Evolutionary conservation across 805 yeast species (phyloP).

Genomic region (Suhomyces sp.): DNA sequence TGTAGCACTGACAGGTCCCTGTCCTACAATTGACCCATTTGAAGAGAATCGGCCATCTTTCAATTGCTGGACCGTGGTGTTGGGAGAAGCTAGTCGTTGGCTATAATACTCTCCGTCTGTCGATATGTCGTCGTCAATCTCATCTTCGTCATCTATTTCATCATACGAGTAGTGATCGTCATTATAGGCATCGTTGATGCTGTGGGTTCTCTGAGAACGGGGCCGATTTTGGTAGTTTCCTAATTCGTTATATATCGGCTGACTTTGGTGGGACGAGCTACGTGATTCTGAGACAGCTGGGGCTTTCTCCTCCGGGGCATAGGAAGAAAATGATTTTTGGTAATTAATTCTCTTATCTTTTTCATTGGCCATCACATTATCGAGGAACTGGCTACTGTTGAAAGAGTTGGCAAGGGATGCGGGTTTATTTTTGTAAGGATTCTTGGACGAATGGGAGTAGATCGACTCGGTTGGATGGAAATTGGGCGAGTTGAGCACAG

Average conservation of each 20-base stretch:
- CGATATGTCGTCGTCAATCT: slow-evolving; percentile 27
- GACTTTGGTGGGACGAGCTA: slow-evolving; percentile 1
- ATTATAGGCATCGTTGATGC: slow-evolving; percentile 22
- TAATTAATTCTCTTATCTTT: slow-evolving; percentile 11
- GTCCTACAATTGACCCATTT: not conserved
- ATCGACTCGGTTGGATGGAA: slow-evolving; percentile 19
- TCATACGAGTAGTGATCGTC: slow-evolving; percentile 27
- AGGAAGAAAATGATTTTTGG: slow-evolving; percentile 13
- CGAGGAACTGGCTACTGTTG: slow-evolving; percentile 24
- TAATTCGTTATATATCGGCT: not conserved
- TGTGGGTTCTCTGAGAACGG: slow-evolving; percentile 10
- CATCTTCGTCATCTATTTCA: slow-evolving; percentile 21
- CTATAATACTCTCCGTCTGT: slow-evolving; percentile 27
- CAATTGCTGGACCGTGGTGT: slow-evolving; percentile 1
- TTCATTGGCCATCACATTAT: slow-evolving; percentile 10
- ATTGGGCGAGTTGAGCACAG: not conserved
- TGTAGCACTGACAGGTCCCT: not conserved
- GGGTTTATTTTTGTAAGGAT: slow-evolving; percentile 16
- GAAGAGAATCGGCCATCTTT: not conserved
- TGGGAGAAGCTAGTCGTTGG: not conserved
- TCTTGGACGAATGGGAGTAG: slow-evolving; percentile 21
- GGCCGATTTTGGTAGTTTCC: slow-evolving; percentile 2
- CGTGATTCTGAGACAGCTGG: slow-evolving; percentile 1
- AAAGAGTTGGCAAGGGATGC: slow-evolving; percentile 22
- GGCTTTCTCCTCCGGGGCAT: slow-evolving; percentile 9